Evolutionary conservation across 106 monocot species (phyloP).

Genomic region (Iris macrosiphon): DNA sequence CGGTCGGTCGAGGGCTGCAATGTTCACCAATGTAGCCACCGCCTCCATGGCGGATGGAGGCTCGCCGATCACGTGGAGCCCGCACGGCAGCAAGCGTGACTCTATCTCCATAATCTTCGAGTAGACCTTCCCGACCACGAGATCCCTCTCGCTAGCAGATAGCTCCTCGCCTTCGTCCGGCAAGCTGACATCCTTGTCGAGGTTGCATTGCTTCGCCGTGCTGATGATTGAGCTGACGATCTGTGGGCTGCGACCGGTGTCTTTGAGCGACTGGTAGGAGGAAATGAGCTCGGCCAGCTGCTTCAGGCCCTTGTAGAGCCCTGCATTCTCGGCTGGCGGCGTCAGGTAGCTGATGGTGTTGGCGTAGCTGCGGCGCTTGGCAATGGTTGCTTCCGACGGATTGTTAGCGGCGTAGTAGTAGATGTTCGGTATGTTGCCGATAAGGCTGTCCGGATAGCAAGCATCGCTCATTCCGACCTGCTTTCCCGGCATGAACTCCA

Average conservation of each 20-base stretch:
- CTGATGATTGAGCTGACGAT: conserved; percentile 67
- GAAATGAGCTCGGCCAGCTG: conserved; percentile 70
- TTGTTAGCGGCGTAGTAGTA: conserved; percentile 82
- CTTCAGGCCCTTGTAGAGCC: conserved; percentile 72
- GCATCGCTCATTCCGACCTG: conserved; percentile 79
- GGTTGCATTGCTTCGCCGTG: conserved; percentile 64
- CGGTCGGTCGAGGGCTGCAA: conserved; percentile 57
- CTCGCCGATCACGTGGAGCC: conserved; percentile 70
- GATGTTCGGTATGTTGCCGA: conserved; percentile 72
- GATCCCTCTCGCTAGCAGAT: conserved; percentile 26
- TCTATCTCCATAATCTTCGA: conserved; percentile 85
- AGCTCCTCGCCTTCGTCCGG: conserved; percentile 43
- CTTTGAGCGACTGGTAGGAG: conserved; percentile 64
- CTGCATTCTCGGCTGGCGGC: conserved; percentile 76
- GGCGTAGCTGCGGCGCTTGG: conserved; percentile 65
- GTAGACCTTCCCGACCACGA: conserved; percentile 59
- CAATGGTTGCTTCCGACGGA: conserved; percentile 71
- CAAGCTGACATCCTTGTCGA: conserved; percentile 62
- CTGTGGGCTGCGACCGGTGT: conserved; percentile 59
- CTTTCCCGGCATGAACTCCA: conserved; percentile 82
- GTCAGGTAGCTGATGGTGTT: conserved; percentile 71
- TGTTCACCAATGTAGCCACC: conserved; percentile 59
- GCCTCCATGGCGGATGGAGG: conserved; percentile 64
- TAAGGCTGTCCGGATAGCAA: conserved; percentile 65
- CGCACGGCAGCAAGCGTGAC: conserved; percentile 60